Evolutionary conservation across 2,329 filamentous ascomycete genomes (phyloP).

Genomic region (Botrytis medusae): DNA sequence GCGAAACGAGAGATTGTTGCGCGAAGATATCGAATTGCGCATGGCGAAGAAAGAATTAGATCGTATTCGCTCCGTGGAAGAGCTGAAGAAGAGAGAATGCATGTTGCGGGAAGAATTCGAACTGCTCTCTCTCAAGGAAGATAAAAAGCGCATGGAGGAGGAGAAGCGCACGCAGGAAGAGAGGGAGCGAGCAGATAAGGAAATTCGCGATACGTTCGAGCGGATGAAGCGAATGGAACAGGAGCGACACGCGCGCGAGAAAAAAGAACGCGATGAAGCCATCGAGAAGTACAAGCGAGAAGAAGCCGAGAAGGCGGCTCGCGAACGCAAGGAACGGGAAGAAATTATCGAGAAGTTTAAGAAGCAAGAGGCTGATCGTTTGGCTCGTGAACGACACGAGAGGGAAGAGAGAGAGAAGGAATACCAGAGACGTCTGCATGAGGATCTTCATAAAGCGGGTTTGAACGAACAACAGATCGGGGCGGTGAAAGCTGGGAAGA

Average conservation of each 20-base stretch:
- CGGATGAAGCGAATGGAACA: constrained; percentile 45
- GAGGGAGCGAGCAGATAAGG: constrained; percentile 42
- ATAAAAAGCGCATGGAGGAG: constrained; percentile 18
- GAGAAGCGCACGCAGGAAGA: constrained; percentile 17
- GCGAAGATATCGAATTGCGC: constrained; percentile 2
- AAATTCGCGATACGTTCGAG: constrained; percentile 38
- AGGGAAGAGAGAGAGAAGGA: constrained; percentile 46
- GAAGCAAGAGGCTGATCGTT: constrained; percentile 42
- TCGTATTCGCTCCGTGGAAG: constrained; percentile 2
- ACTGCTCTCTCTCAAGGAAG: constrained; percentile 11
- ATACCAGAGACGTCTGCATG: constrained; percentile 52
- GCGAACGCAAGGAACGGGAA: constrained; percentile 37
- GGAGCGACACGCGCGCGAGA: constrained; percentile 47
- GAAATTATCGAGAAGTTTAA: constrained; percentile 44
- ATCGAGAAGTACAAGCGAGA: constrained; percentile 46
- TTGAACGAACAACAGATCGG: constrained; percentile 59
- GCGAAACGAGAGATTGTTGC: neutral
- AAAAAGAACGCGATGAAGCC: constrained; percentile 50
- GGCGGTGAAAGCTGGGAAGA: constrained; percentile 50
- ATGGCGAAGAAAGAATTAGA: constrained; percentile 8
- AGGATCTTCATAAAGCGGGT: constrained; percentile 58
- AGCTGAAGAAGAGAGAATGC: constrained; percentile 1
- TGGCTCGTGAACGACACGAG: constrained; percentile 50
- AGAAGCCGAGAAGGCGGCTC: constrained; percentile 33
- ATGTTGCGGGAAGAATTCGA: constrained; percentile 17